Conservation (phyloP, 83 land plant genomes). For the Picea abies region DNA sequence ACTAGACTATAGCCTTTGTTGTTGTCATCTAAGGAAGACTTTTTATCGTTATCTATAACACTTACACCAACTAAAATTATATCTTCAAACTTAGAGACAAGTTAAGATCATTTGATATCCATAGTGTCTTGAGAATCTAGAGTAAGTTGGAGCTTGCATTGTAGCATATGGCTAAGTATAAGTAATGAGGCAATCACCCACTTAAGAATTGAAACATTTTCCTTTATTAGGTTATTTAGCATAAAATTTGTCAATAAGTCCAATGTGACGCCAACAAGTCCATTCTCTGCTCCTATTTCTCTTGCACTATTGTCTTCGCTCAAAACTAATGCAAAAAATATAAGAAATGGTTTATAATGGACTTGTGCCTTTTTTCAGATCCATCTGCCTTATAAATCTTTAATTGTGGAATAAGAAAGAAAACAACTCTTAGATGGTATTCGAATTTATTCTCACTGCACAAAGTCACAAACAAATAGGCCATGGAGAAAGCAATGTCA, state of each 20-base stretch:
- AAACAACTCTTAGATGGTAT: conserved; percentile 66
- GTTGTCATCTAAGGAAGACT: conserved; percentile 12
- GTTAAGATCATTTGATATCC: conserved; percentile 21
- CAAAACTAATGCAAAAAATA: conserved; percentile 75
- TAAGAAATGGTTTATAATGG: conserved; percentile 65
- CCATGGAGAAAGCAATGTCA: conserved; percentile 75
- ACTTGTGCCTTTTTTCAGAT: conserved; percentile 38
- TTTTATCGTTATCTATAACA: conserved; percentile 14
- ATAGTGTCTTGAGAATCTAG: conserved; percentile 30
- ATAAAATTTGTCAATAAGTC: conserved; percentile 26
- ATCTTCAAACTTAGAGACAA: conserved; percentile 33
- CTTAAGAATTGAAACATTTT: conserved; percentile 47
- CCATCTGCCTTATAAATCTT: conserved; percentile 59
- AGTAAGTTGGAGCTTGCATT: conserved; percentile 49
- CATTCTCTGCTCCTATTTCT: conserved; percentile 80
- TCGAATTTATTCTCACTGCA: conserved; percentile 79
- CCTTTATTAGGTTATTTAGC: conserved; percentile 20
- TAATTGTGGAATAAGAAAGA: conserved; percentile 68
- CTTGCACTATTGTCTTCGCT: conserved; percentile 78
- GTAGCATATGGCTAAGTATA: conserved; percentile 77
- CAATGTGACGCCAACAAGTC: conserved; percentile 49
- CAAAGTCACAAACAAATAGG: conserved; percentile 86
- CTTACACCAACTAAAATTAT: conserved; percentile 20
- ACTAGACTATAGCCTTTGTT: conserved; percentile 38
- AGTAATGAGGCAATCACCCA: conserved; percentile 73